These are phyloP conservation scores for Porcisia hertigi DNA, from an alignment of 208 protist genomes.

Conservation along the genomic window DNA sequence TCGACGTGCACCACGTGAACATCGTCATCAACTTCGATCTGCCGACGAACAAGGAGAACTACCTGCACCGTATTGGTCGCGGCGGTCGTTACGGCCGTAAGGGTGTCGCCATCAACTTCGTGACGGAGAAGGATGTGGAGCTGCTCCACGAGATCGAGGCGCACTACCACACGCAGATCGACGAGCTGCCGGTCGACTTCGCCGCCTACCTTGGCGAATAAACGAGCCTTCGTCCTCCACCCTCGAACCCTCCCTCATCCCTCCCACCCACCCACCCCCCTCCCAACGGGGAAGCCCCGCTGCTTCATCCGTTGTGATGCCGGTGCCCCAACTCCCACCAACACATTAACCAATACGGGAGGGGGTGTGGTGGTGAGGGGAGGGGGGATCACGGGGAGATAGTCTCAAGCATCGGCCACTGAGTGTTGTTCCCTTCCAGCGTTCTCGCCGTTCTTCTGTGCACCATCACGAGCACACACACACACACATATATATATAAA, in stretches of 20 bases:
- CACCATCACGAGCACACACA: too few relatives aligned
- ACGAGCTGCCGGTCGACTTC: constrained; percentile 99
- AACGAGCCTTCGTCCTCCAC: constrained; percentile 7
- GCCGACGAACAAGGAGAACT: constrained; percentile 98
- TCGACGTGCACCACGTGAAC: constrained; percentile 99
- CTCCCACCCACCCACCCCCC: too few relatives aligned
- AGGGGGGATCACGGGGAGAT: too few relatives aligned
- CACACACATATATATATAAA: too few relatives aligned
- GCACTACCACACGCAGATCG: constrained; percentile 99
- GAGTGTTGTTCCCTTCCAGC: too few relatives aligned
- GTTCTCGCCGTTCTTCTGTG: too few relatives aligned
- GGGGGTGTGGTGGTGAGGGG: too few relatives aligned
- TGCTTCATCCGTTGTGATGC: too few relatives aligned
- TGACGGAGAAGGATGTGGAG: constrained; percentile 96
- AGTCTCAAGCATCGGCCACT: too few relatives aligned
- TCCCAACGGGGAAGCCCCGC: background rate
- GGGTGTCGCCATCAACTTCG: constrained; percentile 99
- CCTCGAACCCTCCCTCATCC: too few relatives aligned
- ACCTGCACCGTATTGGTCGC: constrained; percentile 99
- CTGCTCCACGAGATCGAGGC: constrained; percentile 98
- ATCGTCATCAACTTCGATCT: constrained; percentile 99
- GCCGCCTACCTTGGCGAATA: constrained; percentile 75
- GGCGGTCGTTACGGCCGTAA: constrained; percentile 99
- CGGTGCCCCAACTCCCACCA: too few relatives aligned
- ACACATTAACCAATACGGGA: too few relatives aligned